Base-by-base conservation (phyloP, 2,329 filamentous ascomycete genomes). In the Colletotrichum tamarilloi region DNA sequence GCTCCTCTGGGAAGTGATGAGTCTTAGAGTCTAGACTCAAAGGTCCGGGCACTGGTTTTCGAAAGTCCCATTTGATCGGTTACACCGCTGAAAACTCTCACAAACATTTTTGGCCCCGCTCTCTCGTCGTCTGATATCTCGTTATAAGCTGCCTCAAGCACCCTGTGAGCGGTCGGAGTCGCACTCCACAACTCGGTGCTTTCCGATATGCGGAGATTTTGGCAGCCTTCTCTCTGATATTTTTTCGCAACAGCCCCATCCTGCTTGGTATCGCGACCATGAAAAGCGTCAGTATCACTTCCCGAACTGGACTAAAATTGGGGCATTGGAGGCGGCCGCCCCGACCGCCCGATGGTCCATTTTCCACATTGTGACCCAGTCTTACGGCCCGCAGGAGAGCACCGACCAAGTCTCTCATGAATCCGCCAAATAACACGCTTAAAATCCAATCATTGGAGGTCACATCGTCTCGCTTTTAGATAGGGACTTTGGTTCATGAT, bases 1-100 rank as follows among this genome's bases (percentile, higher is more conserved):
- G 7, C 42, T 4, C 1, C 16, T 19, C 4, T 11, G 4, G 0
- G 19, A 11, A 4, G 1, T 9, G 3, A 49, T 9, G 1, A 49
- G 6, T n/a, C 2, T 4, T 3, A n/a, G 7, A n/a, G 42, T 9
- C 19, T n/a, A n/a, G 19, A n/a, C 19, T 49, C 42, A n/a, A 49
- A 9, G 19, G 42, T 1, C 42, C 19, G 8, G 8, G 1, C 19
- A 49, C 38, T 1, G 16, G 8, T n/a, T 49, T 0, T 49, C 42
- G 8, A n/a, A 49, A 49, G 19, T 19, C 19, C 19, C 42, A 49
- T n/a, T n/a, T 49, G 19, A 49, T n/a, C 42, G 19, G 16, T n/a
- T 22, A 22, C 19, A 49, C 42, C 19, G 19, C 19, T 49, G 19
- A 19, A n/a, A 49, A 49, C 42, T 42, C 14, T 6, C 42, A 8